phyloP scores from a whole-genome alignment of 306 rosid genomes.

The Rosa chinensis region DNA sequence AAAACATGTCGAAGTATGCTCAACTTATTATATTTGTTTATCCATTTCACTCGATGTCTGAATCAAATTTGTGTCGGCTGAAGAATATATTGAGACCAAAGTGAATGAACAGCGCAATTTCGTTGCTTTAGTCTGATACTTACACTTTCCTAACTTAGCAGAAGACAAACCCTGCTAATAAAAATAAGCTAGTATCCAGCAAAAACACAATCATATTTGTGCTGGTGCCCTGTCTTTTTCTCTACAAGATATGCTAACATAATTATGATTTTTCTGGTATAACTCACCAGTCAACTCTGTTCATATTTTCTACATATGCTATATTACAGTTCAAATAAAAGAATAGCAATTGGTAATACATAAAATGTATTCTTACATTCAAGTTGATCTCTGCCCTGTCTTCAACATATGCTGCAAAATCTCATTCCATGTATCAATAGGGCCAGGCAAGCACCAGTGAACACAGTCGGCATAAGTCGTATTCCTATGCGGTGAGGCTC shows the following conservation, averaged over 20 bases:
- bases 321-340: background rate
- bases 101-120: slow-evolving; percentile 1
- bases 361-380: slow-evolving; percentile 8
- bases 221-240: slow-evolving; percentile 17
- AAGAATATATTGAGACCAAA: background rate
- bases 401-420: slow-evolving; percentile 56
- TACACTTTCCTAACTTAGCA: background rate
- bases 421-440: slow-evolving; percentile 92
- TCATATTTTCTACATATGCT: background rate
- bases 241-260: background rate
- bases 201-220: slow-evolving; percentile 10
- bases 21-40: background rate
- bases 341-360: background rate
- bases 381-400: slow-evolving; percentile 12
- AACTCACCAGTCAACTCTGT: background rate
- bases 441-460: slow-evolving; percentile 92
- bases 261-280: background rate
- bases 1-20: background rate
- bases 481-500: slow-evolving; percentile 47
- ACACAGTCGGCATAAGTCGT: slow-evolving; percentile 62
- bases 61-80: background rate
- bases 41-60: background rate
- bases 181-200: background rate
- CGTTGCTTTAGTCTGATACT: background rate
- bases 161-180: background rate